These are phyloP conservation scores for Cydonia oblonga DNA, from an alignment of 331 rosid species.

Conservation along the genomic window DNA sequence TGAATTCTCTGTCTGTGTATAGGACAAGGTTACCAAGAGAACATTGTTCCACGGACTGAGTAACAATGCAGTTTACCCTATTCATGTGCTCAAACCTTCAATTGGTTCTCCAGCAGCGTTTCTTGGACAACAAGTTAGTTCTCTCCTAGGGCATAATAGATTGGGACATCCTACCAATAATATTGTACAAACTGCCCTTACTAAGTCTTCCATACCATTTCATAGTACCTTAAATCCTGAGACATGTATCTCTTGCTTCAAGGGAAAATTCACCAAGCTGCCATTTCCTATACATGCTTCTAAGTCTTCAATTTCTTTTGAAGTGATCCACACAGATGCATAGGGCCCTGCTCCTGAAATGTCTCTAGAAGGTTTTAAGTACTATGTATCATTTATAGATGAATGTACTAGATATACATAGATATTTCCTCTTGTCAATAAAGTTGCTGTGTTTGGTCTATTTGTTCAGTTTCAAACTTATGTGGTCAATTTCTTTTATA, in stretches of 20 bases:
- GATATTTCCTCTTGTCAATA: background rate
- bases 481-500: background rate
- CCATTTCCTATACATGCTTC: background rate
- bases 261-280: background rate
- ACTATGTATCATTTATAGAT: background rate
- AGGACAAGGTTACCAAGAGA: too few species aligned
- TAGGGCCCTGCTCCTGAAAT: background rate
- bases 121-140: background rate
- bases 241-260: background rate
- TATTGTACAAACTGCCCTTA: too few species aligned
- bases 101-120: accelerated
- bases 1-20: too few species aligned
- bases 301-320: background rate
- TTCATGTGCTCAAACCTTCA: too few species aligned
- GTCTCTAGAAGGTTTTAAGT: background rate
- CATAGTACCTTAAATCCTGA: background rate
- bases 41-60: too few species aligned
- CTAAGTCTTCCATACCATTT: background rate
- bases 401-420: too few species aligned
- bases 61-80: too few species aligned
- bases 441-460: too few species aligned
- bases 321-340: background rate
- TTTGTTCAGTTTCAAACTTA: background rate
- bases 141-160: too few species aligned
- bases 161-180: background rate